Evolutionary conservation across 805 yeast genomes (phyloP).

Genomic region (Candida germanica): DNA sequence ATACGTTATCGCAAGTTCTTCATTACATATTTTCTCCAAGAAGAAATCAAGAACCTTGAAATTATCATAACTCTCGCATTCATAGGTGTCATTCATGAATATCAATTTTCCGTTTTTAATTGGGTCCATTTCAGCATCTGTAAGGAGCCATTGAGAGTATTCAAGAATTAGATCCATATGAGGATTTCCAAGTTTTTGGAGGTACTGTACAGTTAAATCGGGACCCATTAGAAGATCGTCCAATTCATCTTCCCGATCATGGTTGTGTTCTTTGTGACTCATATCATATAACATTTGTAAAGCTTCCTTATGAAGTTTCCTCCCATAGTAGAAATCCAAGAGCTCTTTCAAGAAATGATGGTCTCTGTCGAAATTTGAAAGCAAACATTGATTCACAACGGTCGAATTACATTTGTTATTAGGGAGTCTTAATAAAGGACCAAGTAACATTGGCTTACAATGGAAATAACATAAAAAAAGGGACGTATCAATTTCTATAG

Average conservation of each 20-base stretch:
- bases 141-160: constrained; percentile 52
- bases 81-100: constrained; percentile 64
- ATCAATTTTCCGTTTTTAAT: constrained; percentile 39
- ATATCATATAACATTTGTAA: constrained; percentile 50
- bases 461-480: constrained; percentile 71
- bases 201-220: constrained; percentile 49
- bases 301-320: constrained; percentile 62
- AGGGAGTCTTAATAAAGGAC: constrained; percentile 73
- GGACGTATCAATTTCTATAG: constrained; percentile 67
- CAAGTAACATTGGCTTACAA: constrained; percentile 70
- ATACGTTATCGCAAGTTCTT: constrained; percentile 36
- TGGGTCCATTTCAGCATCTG: constrained; percentile 21
- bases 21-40: constrained; percentile 19
- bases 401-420: constrained; percentile 69
- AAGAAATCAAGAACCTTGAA: constrained; percentile 53
- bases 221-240: constrained; percentile 36
- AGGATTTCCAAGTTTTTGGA: constrained; percentile 51
- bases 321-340: constrained; percentile 72
- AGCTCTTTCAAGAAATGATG: constrained; percentile 59
- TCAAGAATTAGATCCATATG: constrained; percentile 54
- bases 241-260: constrained; percentile 17
- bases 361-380: constrained; percentile 27
- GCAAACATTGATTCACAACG: constrained; percentile 55
- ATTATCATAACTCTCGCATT: constrained; percentile 57
- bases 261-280: constrained; percentile 16